A percentile compares a stretch with the other conserved stretches of the same genome.
phyloP scores from a whole-genome alignment of 73 alveolate species.

The Paramecium octaurelia region DNA sequence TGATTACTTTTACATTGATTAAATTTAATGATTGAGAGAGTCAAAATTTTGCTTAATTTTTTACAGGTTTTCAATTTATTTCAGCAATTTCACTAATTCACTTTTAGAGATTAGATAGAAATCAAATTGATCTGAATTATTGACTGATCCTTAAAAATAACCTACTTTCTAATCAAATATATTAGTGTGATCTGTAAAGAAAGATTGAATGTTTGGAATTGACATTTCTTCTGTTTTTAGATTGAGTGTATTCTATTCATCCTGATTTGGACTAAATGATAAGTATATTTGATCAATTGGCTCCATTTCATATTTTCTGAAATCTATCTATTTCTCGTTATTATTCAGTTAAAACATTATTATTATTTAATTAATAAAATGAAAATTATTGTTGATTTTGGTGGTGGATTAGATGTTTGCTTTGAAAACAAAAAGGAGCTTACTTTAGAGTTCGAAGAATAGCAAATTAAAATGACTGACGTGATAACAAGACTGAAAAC shows the following conservation, averaged over 20 bases:
- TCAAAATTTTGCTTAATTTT: not conserved
- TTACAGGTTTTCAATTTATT: not conserved
- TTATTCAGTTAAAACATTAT: constrained; percentile 10
- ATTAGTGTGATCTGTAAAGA: not conserved
- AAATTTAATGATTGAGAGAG: not conserved
- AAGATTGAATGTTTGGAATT: not conserved
- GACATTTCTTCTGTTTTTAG: constrained; percentile 17
- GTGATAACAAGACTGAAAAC: not conserved
- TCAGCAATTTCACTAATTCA: not conserved
- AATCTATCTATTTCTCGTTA: not conserved
- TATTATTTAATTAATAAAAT: not conserved
- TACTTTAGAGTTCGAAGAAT: not conserved
- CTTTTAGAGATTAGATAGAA: not conserved
- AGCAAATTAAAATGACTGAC: constrained; percentile 46
- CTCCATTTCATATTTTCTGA: constrained; percentile 3
- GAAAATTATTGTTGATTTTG: constrained; percentile 14
- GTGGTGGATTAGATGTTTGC: constrained; percentile 57
- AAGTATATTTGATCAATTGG: not conserved
- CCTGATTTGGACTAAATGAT: not conserved
- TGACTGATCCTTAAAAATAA: not conserved
- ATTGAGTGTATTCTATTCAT: not conserved
- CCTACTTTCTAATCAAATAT: not conserved
- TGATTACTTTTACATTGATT: not conserved
- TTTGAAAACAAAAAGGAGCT: constrained; percentile 34
- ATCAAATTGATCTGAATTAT: not conserved